Evolutionary conservation across 495 filamentous ascomycete species (phyloP).

Genomic region (Glarea lozoyensis): DNA sequence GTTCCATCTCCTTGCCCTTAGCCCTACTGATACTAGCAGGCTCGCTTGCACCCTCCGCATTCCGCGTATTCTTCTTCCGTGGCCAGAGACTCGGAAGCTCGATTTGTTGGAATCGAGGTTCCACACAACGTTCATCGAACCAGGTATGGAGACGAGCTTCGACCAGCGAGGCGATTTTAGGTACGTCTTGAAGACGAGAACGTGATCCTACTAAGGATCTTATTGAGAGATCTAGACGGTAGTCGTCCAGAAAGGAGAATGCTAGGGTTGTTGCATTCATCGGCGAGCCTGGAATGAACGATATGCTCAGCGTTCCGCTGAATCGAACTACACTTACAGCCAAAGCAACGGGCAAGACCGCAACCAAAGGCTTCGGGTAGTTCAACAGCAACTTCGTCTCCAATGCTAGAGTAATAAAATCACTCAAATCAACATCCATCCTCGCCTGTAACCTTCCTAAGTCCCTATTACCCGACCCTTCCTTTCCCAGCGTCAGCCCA

Average conservation of each 20-base stretch:
- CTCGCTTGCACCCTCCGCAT: slow-evolving; percentile 35
- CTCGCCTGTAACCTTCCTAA: slow-evolving; percentile 74
- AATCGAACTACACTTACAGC: slow-evolving; percentile 89
- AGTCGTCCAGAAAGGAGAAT: slow-evolving; percentile 93
- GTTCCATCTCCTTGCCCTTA: slow-evolving; percentile 37
- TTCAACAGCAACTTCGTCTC: slow-evolving; percentile 93
- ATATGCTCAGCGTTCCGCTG: slow-evolving; percentile 86
- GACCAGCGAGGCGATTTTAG: slow-evolving; percentile 92
- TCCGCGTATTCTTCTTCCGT: slow-evolving; percentile 72
- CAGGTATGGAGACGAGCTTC: slow-evolving; percentile 86
- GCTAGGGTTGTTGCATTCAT: slow-evolving; percentile 68
- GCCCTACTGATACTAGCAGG: slow-evolving; percentile 28
- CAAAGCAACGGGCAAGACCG: slow-evolving; percentile 86
- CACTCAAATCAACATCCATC: slow-evolving; percentile 94
- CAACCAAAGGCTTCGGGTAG: slow-evolving; percentile 80
- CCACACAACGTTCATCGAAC: slow-evolving; percentile 95
- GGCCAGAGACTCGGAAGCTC: slow-evolving; percentile 92
- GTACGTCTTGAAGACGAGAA: slow-evolving; percentile 85
- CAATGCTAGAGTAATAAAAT: slow-evolving; percentile 86
- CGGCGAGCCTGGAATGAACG: slow-evolving; percentile 62
- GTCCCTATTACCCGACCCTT: slow-evolving; percentile 26
- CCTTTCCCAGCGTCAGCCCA: slow-evolving; percentile 27
- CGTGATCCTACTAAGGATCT: slow-evolving; percentile 87
- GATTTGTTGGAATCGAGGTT: slow-evolving; percentile 93
- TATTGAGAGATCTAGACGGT: slow-evolving; percentile 85